Evolutionary conservation across 2,329 filamentous ascomycete species (phyloP).

Genomic region (Ascochyta lentis): DNA sequence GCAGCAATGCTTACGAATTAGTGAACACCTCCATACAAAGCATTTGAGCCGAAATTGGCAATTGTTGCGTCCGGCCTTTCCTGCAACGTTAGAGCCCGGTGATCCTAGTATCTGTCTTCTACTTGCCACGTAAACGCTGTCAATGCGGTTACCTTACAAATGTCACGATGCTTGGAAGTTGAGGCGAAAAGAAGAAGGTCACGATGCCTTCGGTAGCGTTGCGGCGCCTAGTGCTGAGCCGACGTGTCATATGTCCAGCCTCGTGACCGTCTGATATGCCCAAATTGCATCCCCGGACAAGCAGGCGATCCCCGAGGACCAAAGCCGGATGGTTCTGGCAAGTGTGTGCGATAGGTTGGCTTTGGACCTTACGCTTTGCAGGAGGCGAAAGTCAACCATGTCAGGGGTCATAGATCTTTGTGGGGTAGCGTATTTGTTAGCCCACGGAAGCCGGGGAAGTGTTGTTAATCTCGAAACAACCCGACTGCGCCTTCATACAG

Average conservation of each 20-base stretch:
- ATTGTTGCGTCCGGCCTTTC: too few species aligned
- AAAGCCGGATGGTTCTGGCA: slow-evolving; percentile 23
- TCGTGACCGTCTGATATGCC: slow-evolving; percentile 30
- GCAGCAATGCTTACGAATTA: too few species aligned
- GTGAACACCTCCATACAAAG: too few species aligned
- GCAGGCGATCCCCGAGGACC: slow-evolving; percentile 22
- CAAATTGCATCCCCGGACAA: slow-evolving; percentile 25
- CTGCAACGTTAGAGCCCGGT: too few species aligned
- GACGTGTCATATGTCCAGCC: slow-evolving; percentile 33
- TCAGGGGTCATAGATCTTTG: slow-evolving; percentile 37
- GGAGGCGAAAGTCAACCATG: slow-evolving; percentile 9
- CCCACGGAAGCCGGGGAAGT: slow-evolving; percentile 33
- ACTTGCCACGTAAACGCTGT: slow-evolving; percentile 10
- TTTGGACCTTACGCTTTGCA: slow-evolving; percentile 20
- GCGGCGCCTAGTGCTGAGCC: slow-evolving; percentile 33
- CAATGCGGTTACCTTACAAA: slow-evolving; percentile 12
- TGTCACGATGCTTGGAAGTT: slow-evolving; percentile 22
- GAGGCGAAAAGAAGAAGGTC: slow-evolving; percentile 38
- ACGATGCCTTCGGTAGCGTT: slow-evolving; percentile 41
- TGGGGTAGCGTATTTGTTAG: slow-evolving; percentile 46
- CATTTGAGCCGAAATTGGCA: too few species aligned
- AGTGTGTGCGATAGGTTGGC: slow-evolving; percentile 18
- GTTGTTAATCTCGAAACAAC: slow-evolving; percentile 8
- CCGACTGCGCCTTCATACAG: not conserved
- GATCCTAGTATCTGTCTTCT: too few species aligned